Base-by-base conservation (phyloP, 768 basidiomycete species). In the Termitomyces sp. region DNA sequence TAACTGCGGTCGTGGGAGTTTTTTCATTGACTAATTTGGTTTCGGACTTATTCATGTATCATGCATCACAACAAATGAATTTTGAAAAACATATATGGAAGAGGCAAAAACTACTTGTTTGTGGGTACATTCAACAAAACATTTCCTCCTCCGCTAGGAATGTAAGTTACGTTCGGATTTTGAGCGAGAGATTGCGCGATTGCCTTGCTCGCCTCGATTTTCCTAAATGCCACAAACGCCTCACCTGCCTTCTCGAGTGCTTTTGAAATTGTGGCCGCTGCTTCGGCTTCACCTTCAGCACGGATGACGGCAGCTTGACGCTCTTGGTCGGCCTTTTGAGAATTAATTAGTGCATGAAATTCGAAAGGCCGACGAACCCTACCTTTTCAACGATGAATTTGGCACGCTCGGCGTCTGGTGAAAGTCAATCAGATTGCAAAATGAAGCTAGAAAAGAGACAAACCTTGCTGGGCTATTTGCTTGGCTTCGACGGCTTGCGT, bases 351-450 rank as follows among this genome's bases (percentile, higher is more conserved):
- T 56, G 43, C 20, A 46, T 42, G 16, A 23, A 11, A 46, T 23
- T 11, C 47, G 27, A 50, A 2, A 38, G 46, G 29, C 31, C 7
- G 5, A 48, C 12, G 47, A 23, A 36, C 29, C 60, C 41, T 56
- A 92, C 94, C 82, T 97, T 98, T 76, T 99, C 97, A 59, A 99
- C 97, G 60, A 98, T 91, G 71, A 98, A 99, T 73, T 98, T 98
- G 54, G 97, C 97, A 32, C 97, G 86, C 75, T 99, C 97, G 59
- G 97, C 97, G 73, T 98, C 96, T 94, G 61, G 27, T 12, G 50
- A 43, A 33, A 41, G 50, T 29, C 49, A 48, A 56, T 56, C 47
- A 59, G 56, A 27, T 20, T 41, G 15, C 23, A 15, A 32, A 25
- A 29, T 44, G 23, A 18, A 15, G 7, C 7, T 18, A 29, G 38